Base-by-base conservation (phyloP, 495 filamentous ascomycete genomes). In the Aspergillus homomorphus region DNA sequence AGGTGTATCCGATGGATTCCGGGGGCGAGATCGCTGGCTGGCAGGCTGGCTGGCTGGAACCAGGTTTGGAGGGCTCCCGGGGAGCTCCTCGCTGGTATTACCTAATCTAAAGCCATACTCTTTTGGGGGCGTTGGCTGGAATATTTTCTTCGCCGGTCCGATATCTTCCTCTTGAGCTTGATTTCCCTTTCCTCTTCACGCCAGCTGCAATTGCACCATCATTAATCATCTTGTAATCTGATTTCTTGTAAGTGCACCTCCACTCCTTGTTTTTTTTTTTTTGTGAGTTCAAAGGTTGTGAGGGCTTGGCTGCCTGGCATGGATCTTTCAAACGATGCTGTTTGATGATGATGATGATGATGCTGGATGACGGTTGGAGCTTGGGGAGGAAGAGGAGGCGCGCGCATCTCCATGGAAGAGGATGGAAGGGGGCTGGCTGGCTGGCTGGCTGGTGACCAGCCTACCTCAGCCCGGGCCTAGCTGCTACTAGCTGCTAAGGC, bases 81-180 rank as follows among this genome's bases (percentile, higher is more conserved):
- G 2, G 48, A n/a, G 21, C 22, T 18, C 12, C 12, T 22, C n/a
- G 22, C 10, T 51, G 12, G 50, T 45, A 56, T 61, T 61, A 61
- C 42, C 28, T 64, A 64, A 61, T 56, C 55, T 4, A 18, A 24
- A 52, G 55, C 58, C 45, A 58, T 54, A 51, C 60, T 38, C 18
- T 6, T 55, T 58, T 38, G 19, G 55, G 51, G 12, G n/a, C 49
- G 19, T 16, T 57, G 33, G 16, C 18, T 51, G 51, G 51, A 56
- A 57, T 54, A 55, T 52, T 58, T 57, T 57, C 55, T 43, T 49
- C 54, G 44, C 23, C 44, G 19, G 46, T 50, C 48, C 56, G 38
- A 24, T 41, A 21, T 30, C 22, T 30, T 50, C 30, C 28, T 43
- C 48, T 28, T 18, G 33, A 38, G 33, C 33, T 38, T 38, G 33